Percentiles rank a stretch among this genome's conserved stretches.
phyloP scores from a whole-genome alignment of 1,284 basidiomycete genomes.

The Lentinus polychrous region DNA sequence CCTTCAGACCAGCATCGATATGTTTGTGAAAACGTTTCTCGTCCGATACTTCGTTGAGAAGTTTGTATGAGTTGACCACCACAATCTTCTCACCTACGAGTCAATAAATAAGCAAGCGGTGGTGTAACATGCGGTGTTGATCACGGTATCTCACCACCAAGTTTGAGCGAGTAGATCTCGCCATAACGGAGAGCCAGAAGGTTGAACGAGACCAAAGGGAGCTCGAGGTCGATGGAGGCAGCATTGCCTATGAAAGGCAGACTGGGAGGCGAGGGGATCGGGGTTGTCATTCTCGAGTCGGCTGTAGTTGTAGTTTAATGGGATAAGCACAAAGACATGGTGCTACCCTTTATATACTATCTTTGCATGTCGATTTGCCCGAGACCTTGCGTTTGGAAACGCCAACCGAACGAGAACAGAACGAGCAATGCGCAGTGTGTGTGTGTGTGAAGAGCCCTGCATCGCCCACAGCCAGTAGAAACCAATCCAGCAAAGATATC shows the following conservation, averaged over 20 bases:
- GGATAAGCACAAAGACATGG: too few species aligned
- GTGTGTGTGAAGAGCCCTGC: too few species aligned
- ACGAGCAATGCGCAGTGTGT: too few species aligned
- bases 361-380: too few species aligned
- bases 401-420: too few species aligned
- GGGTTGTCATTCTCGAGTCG: constrained; percentile 21
- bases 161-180: constrained; percentile 36
- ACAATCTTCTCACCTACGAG: constrained; percentile 24
- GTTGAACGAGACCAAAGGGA: constrained; percentile 30
- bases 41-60: constrained; percentile 37
- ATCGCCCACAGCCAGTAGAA: too few species aligned
- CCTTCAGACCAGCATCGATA: constrained; percentile 24
- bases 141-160: constrained; percentile 34
- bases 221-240: constrained; percentile 29
- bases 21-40: constrained; percentile 38
- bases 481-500: too few species aligned
- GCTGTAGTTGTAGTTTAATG: too few species aligned
- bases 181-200: constrained; percentile 39
- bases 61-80: constrained; percentile 28
- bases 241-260: constrained; percentile 41
- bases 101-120: too few species aligned
- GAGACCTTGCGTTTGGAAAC: too few species aligned
- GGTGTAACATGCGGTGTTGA: too few species aligned
- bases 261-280: constrained; percentile 34
- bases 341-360: too few species aligned